phyloP scores from a whole-genome alignment of 768 basidiomycete species.

The Suillus plorans region DNA sequence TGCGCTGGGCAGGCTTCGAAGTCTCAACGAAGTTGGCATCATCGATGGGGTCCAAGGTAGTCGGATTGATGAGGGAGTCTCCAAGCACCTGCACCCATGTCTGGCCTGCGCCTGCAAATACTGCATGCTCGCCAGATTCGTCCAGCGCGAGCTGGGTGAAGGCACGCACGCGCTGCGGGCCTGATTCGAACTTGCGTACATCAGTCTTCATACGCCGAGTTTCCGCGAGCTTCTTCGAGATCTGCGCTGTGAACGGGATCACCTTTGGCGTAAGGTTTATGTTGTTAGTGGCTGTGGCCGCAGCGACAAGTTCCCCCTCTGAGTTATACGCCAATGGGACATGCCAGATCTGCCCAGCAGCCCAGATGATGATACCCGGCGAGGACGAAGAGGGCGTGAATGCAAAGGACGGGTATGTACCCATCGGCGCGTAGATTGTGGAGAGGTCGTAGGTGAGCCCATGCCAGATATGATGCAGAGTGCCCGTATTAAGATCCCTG shows the following conservation, averaged over 20 bases:
- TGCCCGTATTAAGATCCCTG: constrained; percentile 69
- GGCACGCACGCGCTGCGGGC: constrained; percentile 56
- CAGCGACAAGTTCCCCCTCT: constrained; percentile 50
- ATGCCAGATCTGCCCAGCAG: constrained; percentile 65
- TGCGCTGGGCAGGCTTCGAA: constrained; percentile 34
- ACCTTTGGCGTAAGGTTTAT: constrained; percentile 35
- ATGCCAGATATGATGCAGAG: constrained; percentile 63
- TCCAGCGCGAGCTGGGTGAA: constrained; percentile 63
- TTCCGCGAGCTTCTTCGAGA: constrained; percentile 64
- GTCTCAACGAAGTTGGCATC: constrained; percentile 9
- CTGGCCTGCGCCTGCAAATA: constrained; percentile 70
- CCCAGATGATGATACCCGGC: constrained; percentile 60
- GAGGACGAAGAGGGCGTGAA: constrained; percentile 61
- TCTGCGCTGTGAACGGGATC: constrained; percentile 60
- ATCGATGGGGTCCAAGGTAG: not conserved
- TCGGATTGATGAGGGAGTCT: constrained; percentile 42
- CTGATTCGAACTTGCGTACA: constrained; percentile 52
- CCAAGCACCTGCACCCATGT: constrained; percentile 47
- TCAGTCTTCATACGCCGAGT: constrained; percentile 51
- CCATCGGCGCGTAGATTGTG: constrained; percentile 69
- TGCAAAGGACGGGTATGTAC: constrained; percentile 75
- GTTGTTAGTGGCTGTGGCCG: not conserved
- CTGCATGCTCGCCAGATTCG: constrained; percentile 48
- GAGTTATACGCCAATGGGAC: constrained; percentile 56
- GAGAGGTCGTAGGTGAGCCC: constrained; percentile 70